These are phyloP conservation scores for Leccinum subgranulosum DNA, from an alignment of 768 basidiomycete genomes.

Conservation along the genomic window DNA sequence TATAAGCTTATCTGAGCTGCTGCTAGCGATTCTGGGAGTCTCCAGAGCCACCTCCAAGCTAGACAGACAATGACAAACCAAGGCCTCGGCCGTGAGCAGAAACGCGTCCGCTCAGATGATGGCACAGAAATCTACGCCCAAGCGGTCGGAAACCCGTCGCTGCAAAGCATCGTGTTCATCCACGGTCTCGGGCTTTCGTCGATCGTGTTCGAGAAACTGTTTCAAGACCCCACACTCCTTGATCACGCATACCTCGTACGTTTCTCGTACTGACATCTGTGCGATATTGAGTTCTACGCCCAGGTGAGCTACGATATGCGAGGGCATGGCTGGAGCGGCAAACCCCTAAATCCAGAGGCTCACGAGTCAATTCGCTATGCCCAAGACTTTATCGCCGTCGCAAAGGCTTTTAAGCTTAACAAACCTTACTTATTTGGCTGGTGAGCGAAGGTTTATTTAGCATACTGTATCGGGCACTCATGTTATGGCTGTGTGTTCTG, in stretches of 20 bases:
- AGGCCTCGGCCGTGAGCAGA: neutral
- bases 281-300: neutral
- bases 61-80: neutral
- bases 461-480: neutral
- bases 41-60: neutral
- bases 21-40: neutral
- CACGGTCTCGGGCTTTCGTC: neutral
- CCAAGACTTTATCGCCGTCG: conserved; percentile 5
- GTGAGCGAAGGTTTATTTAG: neutral
- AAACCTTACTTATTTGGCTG: neutral
- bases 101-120: neutral
- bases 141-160: neutral
- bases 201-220: neutral
- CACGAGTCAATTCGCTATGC: conserved; percentile 8
- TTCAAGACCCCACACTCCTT: conserved; percentile 3
- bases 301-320: conserved; percentile 9
- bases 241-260: neutral
- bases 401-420: neutral
- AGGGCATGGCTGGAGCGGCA: conserved; percentile 1
- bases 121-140: conserved; percentile 8
- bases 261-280: neutral
- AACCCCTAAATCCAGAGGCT: neutral
- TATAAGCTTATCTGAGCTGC: neutral
- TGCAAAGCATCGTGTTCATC: neutral
- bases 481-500: neutral